These are phyloP conservation scores for Arachis stenosperma DNA, from an alignment of 306 rosid genomes.

Conservation along the genomic window DNA sequence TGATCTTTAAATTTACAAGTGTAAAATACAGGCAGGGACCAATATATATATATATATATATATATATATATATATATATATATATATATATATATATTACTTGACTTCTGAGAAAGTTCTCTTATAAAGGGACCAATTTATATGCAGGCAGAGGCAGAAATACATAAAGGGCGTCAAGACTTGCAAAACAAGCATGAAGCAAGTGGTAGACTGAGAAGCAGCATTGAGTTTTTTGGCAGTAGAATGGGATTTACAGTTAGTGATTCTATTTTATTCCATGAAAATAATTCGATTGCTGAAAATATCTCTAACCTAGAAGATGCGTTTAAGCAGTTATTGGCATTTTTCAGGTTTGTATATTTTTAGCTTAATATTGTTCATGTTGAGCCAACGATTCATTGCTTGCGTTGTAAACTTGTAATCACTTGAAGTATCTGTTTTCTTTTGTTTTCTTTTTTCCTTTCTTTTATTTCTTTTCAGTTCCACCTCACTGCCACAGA, in stretches of 20 bases:
- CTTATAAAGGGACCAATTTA: not conserved
- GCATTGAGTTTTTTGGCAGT: constrained; percentile 75
- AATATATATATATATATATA: no score
- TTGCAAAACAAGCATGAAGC: constrained; percentile 90
- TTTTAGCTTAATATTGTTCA: constrained; percentile 29
- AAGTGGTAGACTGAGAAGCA: constrained; percentile 79
- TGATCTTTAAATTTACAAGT: no score
- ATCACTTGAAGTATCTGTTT: no score
- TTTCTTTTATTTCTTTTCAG: not conserved
- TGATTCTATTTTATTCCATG: constrained; percentile 69
- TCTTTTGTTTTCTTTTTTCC: not conserved
- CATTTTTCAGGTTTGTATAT: constrained; percentile 74
- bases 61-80: no score
- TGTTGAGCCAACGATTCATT: constrained; percentile 29
- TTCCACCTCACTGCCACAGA: not conserved
- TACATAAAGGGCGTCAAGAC: constrained; percentile 88
- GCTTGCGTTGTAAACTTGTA: not conserved
- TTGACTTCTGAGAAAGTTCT: not conserved
- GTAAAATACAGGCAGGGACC: no score
- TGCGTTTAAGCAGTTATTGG: constrained; percentile 75
- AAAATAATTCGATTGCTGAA: constrained; percentile 72
- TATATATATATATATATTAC: no score
- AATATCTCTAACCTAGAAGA: constrained; percentile 93
- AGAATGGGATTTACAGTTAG: constrained; percentile 69
- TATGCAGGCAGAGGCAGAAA: constrained; percentile 76